A percentile compares a stretch with the other conserved stretches of the same genome.
Conservation (phyloP, 2,329 filamentous ascomycete genomes). For the Ophiostoma pallidulum region DNA sequence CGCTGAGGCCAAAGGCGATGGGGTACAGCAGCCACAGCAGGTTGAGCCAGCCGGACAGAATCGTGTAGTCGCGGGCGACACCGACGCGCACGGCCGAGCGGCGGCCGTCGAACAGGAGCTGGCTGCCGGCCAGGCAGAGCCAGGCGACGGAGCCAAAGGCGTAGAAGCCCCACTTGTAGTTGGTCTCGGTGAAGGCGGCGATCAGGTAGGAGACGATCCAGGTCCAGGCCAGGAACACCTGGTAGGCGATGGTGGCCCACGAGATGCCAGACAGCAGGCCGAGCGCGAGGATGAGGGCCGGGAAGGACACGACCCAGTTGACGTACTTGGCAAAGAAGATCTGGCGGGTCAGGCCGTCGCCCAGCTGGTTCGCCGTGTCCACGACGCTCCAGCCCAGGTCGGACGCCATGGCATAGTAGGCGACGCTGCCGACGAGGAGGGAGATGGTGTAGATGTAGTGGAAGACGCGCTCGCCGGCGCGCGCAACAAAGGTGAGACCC, state of each 20-base stretch:
- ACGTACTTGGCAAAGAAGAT: conserved; percentile 49
- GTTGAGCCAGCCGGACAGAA: conserved; percentile 39
- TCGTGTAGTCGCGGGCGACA: conserved; percentile 33
- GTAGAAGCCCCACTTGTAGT: conserved; percentile 51
- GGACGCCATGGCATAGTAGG: conserved; percentile 44
- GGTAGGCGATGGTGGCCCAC: conserved; percentile 47
- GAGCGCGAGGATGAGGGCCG: conserved; percentile 34
- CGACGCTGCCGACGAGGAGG: conserved; percentile 38
- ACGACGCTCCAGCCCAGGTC: conserved; percentile 39
- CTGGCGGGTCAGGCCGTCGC: conserved; percentile 29
- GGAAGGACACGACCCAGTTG: conserved; percentile 44
- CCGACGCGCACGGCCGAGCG: conserved; percentile 32
- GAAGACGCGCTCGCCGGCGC: conserved; percentile 42
- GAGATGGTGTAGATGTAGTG: conserved; percentile 45
- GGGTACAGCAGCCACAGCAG: conserved; percentile 46
- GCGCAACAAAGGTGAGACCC: conserved; percentile 32
- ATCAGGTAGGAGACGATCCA: conserved; percentile 44
- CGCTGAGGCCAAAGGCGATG: conserved; percentile 42
- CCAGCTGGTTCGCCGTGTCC: conserved; percentile 22
- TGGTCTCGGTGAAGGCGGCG: conserved; percentile 36
- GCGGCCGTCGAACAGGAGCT: conserved; percentile 31
- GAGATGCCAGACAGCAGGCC: conserved; percentile 40
- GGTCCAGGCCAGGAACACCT: conserved; percentile 39
- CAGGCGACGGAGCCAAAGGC: conserved; percentile 41
- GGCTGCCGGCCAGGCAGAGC: conserved; percentile 36